These are phyloP conservation scores for Microcyclosporella mali DNA, from an alignment of 2,329 filamentous ascomycete genomes.

Conservation along the genomic window DNA sequence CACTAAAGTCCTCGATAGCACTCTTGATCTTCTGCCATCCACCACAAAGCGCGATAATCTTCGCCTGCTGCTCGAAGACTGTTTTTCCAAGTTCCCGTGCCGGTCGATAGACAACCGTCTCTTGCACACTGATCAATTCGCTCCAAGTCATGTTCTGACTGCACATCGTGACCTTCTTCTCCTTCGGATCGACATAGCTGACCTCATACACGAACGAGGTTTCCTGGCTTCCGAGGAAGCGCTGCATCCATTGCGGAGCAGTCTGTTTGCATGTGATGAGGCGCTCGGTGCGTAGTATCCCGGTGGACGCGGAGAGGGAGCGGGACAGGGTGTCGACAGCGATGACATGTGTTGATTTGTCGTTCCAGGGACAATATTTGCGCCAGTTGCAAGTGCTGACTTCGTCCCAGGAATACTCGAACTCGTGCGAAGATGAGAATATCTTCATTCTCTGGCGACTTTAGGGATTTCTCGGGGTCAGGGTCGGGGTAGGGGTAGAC, in stretches of 20 bases:
- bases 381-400: constrained; percentile 97
- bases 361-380: constrained; percentile 97
- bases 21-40: constrained; percentile 98
- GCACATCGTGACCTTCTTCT: constrained; percentile 91
- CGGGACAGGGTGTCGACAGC: constrained; percentile 90
- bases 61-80: constrained; percentile 79
- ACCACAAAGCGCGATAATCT: constrained; percentile 89
- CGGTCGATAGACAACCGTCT: constrained; percentile 60
- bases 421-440: constrained; percentile 83
- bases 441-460: constrained; percentile 62
- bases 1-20: constrained; percentile 85
- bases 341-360: constrained; percentile 93
- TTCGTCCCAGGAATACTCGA: constrained; percentile 98
- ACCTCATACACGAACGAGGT: constrained; percentile 90
- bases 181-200: constrained; percentile 80
- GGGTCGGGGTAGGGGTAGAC: too few species aligned
- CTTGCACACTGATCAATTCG: constrained; percentile 84
- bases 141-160: constrained; percentile 90
- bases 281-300: constrained; percentile 67
- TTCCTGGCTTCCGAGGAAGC: constrained; percentile 70
- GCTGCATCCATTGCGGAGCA: constrained; percentile 75
- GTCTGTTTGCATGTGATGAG: constrained; percentile 58
- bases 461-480: too few species aligned
- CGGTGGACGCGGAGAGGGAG: constrained; percentile 55
- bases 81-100: constrained; percentile 46